Conservation (phyloP, 2,329 filamentous ascomycete species). For the Trichophyton equinum region DNA sequence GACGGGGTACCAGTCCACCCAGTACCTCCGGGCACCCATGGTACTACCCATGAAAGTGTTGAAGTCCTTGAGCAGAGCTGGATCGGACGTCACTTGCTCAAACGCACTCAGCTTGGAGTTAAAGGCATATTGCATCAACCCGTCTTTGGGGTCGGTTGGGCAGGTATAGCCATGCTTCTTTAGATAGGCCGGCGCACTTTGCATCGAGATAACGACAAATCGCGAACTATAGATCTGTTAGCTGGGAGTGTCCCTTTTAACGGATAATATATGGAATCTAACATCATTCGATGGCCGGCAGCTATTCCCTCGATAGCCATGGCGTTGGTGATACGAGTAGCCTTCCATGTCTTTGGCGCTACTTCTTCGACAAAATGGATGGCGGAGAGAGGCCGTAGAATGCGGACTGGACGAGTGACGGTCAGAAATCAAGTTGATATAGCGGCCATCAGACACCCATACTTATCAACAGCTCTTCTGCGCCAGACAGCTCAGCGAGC, state of each 20-base stretch:
- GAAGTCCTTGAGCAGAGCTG: slow-evolving; percentile 5
- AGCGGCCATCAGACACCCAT: not conserved
- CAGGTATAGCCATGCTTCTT: slow-evolving; percentile 2
- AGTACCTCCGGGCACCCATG: slow-evolving; percentile 5
- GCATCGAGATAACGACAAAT: not conserved
- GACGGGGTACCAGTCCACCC: slow-evolving; percentile 7
- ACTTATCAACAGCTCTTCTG: slow-evolving; percentile 7
- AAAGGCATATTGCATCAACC: slow-evolving; percentile 4
- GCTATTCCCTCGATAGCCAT: slow-evolving; percentile 6
- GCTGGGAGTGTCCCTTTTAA: too few relatives aligned
- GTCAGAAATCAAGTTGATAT: not conserved
- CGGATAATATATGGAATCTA: not conserved
- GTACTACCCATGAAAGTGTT: slow-evolving; percentile 6
- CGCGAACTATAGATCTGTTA: not conserved
- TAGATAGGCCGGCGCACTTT: slow-evolving; percentile 3
- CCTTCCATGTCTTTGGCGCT: slow-evolving; percentile 3
- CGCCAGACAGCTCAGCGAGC: slow-evolving; percentile 3
- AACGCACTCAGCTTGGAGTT: slow-evolving; percentile 1
- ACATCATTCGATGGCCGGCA: slow-evolving; percentile 4
- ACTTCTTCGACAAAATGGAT: slow-evolving; percentile 3
- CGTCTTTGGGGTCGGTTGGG: slow-evolving; percentile 3
- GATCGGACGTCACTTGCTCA: slow-evolving; percentile 1
- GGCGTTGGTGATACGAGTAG: slow-evolving; percentile 1
- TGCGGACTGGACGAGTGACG: not conserved
- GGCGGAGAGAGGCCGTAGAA: slow-evolving; percentile 5